Evolutionary conservation across 345 rosid species (phyloP).

Genomic region (Kernera saxatilis): DNA sequence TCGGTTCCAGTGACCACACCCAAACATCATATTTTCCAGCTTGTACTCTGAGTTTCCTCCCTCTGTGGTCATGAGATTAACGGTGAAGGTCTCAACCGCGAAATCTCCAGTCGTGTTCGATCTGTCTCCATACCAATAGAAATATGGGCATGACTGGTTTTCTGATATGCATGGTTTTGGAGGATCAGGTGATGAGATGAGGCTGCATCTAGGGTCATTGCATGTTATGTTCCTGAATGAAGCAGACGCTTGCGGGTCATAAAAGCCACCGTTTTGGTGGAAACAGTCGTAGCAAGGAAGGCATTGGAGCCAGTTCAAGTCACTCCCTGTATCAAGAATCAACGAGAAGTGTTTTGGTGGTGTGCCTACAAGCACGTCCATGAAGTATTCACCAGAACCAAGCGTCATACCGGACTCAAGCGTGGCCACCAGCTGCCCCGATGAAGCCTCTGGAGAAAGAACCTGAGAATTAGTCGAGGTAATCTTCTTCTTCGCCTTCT

Average conservation of each 20-base stretch:
- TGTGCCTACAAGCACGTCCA: slow-evolving; percentile 79
- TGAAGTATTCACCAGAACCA: slow-evolving; percentile 90
- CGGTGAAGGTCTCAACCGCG: slow-evolving; percentile 67
- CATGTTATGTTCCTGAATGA: slow-evolving; percentile 66
- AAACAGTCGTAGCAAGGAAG: slow-evolving; percentile 88
- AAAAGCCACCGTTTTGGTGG: slow-evolving; percentile 65
- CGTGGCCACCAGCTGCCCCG: slow-evolving; percentile 69
- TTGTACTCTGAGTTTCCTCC: slow-evolving; percentile 42
- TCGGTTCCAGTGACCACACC: slow-evolving; percentile 88
- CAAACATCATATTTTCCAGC: slow-evolving; percentile 71
- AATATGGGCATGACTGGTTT: slow-evolving; percentile 71
- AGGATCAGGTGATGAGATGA: slow-evolving; percentile 76
- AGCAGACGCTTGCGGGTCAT: slow-evolving; percentile 52
- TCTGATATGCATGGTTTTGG: slow-evolving; percentile 45
- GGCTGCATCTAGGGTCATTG: slow-evolving; percentile 49
- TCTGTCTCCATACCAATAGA: slow-evolving; percentile 83
- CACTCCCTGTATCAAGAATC: slow-evolving; percentile 93
- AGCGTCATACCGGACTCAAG: slow-evolving; percentile 76
- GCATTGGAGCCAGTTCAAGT: slow-evolving; percentile 90
- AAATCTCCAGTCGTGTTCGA: slow-evolving; percentile 83
- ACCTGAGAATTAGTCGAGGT: slow-evolving; percentile 32
- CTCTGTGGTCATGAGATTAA: slow-evolving; percentile 41
- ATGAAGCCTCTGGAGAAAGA: slow-evolving; percentile 25
- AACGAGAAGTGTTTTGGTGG: slow-evolving; percentile 82
- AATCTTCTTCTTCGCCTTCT: slow-evolving; percentile 11